A percentile compares a stretch with the other conserved stretches of the same genome.
Conservation (phyloP, 202 grass and related monocot genomes). For the Brachypodium distachyon region DNA sequence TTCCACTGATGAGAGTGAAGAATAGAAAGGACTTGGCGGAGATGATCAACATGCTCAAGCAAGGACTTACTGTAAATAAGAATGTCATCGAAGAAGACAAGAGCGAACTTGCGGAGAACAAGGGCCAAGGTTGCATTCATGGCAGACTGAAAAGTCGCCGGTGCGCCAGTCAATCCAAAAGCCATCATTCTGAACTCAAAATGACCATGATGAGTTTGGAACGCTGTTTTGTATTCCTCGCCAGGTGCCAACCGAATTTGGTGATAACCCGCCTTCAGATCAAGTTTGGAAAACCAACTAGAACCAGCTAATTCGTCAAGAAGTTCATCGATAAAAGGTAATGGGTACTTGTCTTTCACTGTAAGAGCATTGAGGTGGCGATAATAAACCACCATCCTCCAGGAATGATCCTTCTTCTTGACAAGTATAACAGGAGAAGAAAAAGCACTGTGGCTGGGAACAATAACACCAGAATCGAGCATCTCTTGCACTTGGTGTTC, state of each 20-base stretch:
- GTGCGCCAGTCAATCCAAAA: background rate
- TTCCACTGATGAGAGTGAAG: background rate
- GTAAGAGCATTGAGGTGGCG: background rate
- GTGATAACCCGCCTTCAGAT: too few relatives aligned
- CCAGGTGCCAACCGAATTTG: too few relatives aligned
- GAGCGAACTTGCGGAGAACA: background rate
- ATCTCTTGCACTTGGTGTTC: background rate
- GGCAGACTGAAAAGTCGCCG: background rate
- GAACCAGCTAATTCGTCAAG: background rate
- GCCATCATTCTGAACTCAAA: background rate
- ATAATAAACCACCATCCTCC: background rate
- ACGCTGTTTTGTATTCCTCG: background rate
- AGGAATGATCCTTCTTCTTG: background rate
- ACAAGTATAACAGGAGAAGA: background rate
- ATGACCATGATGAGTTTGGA: background rate
- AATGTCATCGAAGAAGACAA: background rate
- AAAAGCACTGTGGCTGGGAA: background rate
- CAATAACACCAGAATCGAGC: background rate
- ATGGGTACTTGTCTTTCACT: background rate
- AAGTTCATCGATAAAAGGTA: background rate
- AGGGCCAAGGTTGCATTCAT: background rate
- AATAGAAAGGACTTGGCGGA: background rate
- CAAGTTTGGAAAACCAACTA: background rate
- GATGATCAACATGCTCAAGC: background rate
- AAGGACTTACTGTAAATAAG: background rate